A percentile compares a stretch with the other conserved stretches of the same genome.
These are phyloP conservation scores for Kalanchoe fedtschenkoi DNA, from an alignment of 164 flowering plant genomes.

Conservation along the genomic window DNA sequence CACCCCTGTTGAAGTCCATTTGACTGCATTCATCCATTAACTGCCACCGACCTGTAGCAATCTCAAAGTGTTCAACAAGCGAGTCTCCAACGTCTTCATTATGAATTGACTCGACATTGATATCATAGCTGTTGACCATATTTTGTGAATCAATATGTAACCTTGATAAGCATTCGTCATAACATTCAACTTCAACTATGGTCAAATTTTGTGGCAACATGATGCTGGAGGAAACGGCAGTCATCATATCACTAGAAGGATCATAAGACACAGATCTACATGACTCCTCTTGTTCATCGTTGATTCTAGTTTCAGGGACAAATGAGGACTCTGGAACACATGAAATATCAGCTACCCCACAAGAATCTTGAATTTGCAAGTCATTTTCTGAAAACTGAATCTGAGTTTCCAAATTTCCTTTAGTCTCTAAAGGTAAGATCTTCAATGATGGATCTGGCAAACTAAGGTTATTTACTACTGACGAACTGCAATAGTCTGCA, in stretches of 20 bases:
- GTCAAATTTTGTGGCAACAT: conserved; percentile 9
- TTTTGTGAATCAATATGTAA: conserved; percentile 14
- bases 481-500: conserved; percentile 11
- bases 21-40: conserved; percentile 90
- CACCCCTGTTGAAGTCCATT: conserved; percentile 33
- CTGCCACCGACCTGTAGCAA: conserved; percentile 28
- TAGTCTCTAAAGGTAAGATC: not conserved
- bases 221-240: conserved; percentile 9
- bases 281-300: conserved; percentile 22
- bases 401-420: conserved; percentile 10
- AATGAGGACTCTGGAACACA: conserved; percentile 74
- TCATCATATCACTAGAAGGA: conserved; percentile 17
- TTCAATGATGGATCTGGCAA: conserved; percentile 6
- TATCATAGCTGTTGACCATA: conserved; percentile 11
- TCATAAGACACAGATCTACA: conserved; percentile 25
- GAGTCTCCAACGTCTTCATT: conserved; percentile 50
- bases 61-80: conserved; percentile 26
- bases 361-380: conserved; percentile 13
- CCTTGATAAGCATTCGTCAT: conserved; percentile 13
- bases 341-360: conserved; percentile 41
- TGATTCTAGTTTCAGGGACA: conserved; percentile 69
- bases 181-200: conserved; percentile 8
- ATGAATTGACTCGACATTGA: conserved; percentile 20
- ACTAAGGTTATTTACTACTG: conserved; percentile 11
- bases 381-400: conserved; percentile 16